These are phyloP conservation scores for Pleurotus salmoneostramineus DNA, from an alignment of 768 basidiomycete genomes.

Conservation along the genomic window DNA sequence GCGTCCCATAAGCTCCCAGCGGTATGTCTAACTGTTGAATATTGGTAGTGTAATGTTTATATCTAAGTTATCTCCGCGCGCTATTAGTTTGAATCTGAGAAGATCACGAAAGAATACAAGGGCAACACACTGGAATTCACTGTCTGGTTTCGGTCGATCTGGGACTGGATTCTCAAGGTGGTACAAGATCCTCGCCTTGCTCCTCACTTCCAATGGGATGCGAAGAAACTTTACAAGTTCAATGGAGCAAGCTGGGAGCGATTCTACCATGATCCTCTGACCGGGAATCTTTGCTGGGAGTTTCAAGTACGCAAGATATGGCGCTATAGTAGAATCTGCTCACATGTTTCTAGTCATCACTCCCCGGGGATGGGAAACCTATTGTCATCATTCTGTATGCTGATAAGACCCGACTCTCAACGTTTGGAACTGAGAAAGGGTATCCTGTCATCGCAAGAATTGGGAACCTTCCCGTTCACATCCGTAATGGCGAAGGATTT, in stretches of 20 bases:
- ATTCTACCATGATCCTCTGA: conserved; percentile 33
- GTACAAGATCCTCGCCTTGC: conserved; percentile 20
- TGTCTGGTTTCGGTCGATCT: conserved; percentile 17
- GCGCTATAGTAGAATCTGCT: too few species aligned
- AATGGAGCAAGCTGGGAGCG: conserved; percentile 21
- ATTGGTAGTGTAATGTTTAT: too few species aligned
- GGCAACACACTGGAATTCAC: conserved; percentile 12
- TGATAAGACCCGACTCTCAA: conserved; percentile 34
- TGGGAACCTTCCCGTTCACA: conserved; percentile 24
- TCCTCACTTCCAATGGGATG: conserved; percentile 26
- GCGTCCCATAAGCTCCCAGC: conserved; percentile 9
- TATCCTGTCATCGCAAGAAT: conserved; percentile 31
- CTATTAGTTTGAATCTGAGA: conserved; percentile 14
- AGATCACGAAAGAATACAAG: conserved; percentile 16
- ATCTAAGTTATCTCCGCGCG: too few species aligned
- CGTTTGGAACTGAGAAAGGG: conserved; percentile 32
- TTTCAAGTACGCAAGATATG: conserved; percentile 24
- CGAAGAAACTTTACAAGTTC: conserved; percentile 22
- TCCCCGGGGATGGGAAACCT: conserved; percentile 21
- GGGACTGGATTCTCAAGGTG: conserved; percentile 23
- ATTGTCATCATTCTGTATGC: conserved; percentile 33
- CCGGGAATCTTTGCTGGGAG: conserved; percentile 30
- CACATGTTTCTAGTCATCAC: conserved; percentile 6
- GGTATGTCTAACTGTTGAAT: conserved; percentile 3
- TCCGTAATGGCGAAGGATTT: conserved; percentile 27